These are phyloP conservation scores for Lactarius evosmus DNA, from an alignment of 768 basidiomycete genomes.

Conservation along the genomic window DNA sequence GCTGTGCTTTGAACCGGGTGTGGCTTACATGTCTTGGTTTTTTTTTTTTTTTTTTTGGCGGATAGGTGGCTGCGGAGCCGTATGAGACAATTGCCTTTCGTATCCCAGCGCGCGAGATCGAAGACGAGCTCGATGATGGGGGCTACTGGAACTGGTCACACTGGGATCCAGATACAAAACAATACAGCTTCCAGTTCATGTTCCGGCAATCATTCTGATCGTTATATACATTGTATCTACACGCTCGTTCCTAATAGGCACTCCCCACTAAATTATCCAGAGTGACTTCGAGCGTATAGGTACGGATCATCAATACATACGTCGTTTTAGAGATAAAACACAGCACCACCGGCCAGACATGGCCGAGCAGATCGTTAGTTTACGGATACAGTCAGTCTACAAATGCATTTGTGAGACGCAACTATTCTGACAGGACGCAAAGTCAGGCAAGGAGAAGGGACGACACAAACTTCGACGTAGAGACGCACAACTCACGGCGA, in stretches of 20 bases:
- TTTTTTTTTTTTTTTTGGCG: background rate
- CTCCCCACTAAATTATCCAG: background rate
- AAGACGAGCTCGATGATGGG: constrained; percentile 88
- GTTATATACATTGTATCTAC: constrained; percentile 3
- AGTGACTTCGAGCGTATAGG: background rate
- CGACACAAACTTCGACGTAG: background rate
- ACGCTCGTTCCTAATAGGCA: background rate
- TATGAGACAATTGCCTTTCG: constrained; percentile 99
- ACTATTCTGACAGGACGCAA: background rate
- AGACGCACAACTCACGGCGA: background rate
- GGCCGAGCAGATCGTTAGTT: background rate
- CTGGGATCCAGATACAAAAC: constrained; percentile 99
- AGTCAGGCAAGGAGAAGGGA: background rate
- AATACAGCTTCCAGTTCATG: constrained; percentile 98
- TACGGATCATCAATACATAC: constrained; percentile 14
- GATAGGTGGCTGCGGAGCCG: constrained; percentile 95
- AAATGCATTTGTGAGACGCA: background rate
- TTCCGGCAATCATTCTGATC: constrained; percentile 56
- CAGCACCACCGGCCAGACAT: background rate
- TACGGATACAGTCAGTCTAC: constrained; percentile 6
- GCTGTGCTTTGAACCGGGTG: constrained; percentile 12
- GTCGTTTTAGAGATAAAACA: constrained; percentile 12
- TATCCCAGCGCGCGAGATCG: constrained; percentile 94
- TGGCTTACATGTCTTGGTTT: constrained; percentile 12
- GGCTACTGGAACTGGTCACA: constrained; percentile 97